phyloP scores from a whole-genome alignment of 345 rosid species.

The Ricinus communis region DNA sequence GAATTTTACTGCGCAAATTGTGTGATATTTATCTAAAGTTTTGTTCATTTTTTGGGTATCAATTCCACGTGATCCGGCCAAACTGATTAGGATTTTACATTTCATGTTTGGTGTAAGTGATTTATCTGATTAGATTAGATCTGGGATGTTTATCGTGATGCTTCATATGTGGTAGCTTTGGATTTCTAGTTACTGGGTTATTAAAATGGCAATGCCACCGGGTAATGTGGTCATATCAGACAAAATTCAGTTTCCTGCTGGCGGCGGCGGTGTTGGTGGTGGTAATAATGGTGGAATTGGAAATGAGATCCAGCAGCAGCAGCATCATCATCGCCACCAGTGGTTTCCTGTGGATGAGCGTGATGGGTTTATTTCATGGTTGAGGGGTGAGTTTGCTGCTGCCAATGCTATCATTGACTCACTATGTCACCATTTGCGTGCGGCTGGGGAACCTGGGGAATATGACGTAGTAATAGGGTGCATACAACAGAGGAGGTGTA shows the following conservation, averaged over 20 bases:
- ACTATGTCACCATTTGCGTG: constrained; percentile 62
- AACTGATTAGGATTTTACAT: neutral
- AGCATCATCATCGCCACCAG: constrained; percentile 35
- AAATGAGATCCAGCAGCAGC: constrained; percentile 42
- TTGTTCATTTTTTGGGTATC: neutral
- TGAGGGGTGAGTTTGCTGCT: constrained; percentile 88
- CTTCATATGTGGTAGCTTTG: constrained; percentile 10
- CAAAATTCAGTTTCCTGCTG: constrained; percentile 60
- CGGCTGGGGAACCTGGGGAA: constrained; percentile 69
- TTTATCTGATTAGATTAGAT: constrained; percentile 9
- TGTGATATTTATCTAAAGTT: neutral
- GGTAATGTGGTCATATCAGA: constrained; percentile 58
- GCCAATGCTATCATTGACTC: constrained; percentile 87
- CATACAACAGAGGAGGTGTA: constrained; percentile 73
- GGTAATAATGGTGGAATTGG: constrained; percentile 11
- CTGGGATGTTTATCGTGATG: constrained; percentile 13
- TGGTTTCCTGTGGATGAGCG: constrained; percentile 71
- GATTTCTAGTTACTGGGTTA: constrained; percentile 1
- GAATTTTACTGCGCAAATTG: neutral
- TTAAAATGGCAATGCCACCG: constrained; percentile 78
- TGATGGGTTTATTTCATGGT: constrained; percentile 81
- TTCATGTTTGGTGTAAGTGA: neutral
- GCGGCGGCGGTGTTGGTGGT: constrained; percentile 23
- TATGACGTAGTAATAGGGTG: constrained; percentile 53
- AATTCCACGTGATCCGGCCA: neutral